Evolutionary conservation across 805 yeast genomes (phyloP).

Genomic region (Candida khao-thaluensis): DNA sequence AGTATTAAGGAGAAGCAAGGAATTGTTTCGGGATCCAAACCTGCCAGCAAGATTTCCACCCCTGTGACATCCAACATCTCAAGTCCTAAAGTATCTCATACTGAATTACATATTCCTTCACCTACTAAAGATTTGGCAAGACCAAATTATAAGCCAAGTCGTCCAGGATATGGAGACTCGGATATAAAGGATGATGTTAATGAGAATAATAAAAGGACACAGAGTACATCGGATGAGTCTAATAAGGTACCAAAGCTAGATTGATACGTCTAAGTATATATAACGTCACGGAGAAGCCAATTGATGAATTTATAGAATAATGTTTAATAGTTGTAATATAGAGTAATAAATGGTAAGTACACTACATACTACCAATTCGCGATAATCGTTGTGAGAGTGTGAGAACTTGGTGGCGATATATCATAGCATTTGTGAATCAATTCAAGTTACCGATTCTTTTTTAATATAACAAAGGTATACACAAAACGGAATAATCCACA

Average conservation of each 20-base stretch:
- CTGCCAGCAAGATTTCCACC: constrained; percentile 21
- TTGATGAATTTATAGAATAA: neutral
- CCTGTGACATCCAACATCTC: constrained; percentile 20
- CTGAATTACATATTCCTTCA: constrained; percentile 7
- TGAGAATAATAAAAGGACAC: constrained; percentile 2
- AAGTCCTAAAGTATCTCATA: constrained; percentile 12
- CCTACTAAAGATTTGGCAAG: neutral
- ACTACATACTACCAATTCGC: constrained; percentile 1
- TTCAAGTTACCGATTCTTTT: no score
- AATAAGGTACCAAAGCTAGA: neutral
- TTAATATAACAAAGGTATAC: no score
- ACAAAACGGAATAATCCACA: no score
- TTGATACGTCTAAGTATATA: neutral
- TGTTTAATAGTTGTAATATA: constrained; percentile 7
- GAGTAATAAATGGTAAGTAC: constrained; percentile 1
- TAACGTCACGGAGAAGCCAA: no score
- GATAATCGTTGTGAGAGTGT: neutral
- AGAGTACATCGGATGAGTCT: neutral
- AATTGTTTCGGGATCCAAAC: constrained; percentile 17
- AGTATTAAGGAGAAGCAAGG: constrained; percentile 55
- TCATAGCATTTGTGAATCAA: no score
- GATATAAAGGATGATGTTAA: constrained; percentile 1
- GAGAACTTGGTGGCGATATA: constrained; percentile 8
- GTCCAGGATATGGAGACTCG: neutral
- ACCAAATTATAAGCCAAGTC: neutral